Percentiles rank a stretch among this genome's conserved stretches.
Conservation (phyloP, 352 stramenopile species). For the Globisporangium sylvaticum region DNA sequence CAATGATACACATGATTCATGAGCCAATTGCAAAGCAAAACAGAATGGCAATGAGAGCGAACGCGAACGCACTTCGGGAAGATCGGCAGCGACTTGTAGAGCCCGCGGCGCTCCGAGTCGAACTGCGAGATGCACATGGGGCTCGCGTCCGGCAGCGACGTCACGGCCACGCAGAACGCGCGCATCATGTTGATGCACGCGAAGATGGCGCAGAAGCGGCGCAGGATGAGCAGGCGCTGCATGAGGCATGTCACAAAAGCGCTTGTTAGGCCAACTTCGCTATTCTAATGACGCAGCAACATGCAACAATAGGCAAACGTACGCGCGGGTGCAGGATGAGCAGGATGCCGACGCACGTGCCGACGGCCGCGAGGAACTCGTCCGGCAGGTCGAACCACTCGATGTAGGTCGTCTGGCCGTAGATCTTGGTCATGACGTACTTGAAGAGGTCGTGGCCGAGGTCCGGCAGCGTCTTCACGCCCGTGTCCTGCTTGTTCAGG, state of each 20-base stretch:
- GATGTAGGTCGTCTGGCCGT: conserved; percentile 71
- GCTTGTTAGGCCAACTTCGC: neutral
- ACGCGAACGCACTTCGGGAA: conserved; percentile 68
- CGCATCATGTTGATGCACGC: conserved; percentile 86
- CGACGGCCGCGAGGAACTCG: conserved; percentile 75
- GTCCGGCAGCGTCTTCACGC: conserved; percentile 77
- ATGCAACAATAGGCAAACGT: conserved; percentile 18
- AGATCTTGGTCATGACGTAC: conserved; percentile 84
- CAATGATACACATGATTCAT: neutral
- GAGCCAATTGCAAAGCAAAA: neutral
- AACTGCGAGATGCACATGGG: conserved; percentile 88
- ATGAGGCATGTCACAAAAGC: conserved; percentile 6
- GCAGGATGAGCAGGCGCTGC: conserved; percentile 82
- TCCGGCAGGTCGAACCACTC: conserved; percentile 86
- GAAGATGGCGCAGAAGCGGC: conserved; percentile 84
- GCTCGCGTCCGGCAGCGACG: conserved; percentile 79
- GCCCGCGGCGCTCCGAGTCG: conserved; percentile 34
- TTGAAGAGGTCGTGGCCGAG: conserved; percentile 86
- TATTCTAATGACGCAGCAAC: neutral
- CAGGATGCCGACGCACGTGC: conserved; percentile 60
- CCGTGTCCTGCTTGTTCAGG: conserved; percentile 54
- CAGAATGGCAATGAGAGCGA: neutral
- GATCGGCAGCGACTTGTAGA: conserved; percentile 81
- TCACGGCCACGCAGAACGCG: conserved; percentile 79
- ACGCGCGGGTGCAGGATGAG: conserved; percentile 77